Conservation (phyloP, 768 basidiomycete species). For the Trametes villosa region DNA sequence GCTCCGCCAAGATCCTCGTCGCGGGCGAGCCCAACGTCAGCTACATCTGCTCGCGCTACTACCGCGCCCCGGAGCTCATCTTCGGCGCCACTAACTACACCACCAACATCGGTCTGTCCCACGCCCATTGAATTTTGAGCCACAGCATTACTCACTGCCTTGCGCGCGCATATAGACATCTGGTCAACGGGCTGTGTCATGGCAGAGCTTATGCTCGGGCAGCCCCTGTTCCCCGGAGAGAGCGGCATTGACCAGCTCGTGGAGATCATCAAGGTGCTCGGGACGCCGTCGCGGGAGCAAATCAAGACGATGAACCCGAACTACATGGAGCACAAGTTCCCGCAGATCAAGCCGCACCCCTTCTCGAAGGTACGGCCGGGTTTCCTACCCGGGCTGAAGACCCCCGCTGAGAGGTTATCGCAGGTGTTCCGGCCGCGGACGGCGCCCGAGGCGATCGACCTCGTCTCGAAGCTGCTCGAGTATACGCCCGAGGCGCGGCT, state of each 20-base stretch:
- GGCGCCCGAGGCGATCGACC: conserved; percentile 92
- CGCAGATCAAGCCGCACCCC: conserved; percentile 99
- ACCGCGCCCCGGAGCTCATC: conserved; percentile 98
- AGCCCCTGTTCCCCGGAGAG: conserved; percentile 98
- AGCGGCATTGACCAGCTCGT: conserved; percentile 99
- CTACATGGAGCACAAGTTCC: conserved; percentile 99
- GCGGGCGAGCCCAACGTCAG: conserved; percentile 99
- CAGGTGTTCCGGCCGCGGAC: conserved; percentile 99
- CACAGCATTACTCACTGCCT: not conserved
- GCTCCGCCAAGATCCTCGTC: conserved; percentile 97
- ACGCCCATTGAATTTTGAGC: not conserved
- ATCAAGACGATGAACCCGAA: conserved; percentile 99
- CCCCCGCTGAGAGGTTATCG: conserved; percentile 3
- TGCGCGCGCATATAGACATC: conserved; percentile 68
- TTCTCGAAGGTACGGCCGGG: conserved; percentile 81
- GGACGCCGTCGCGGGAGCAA: conserved; percentile 97
- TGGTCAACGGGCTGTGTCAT: conserved; percentile 99
- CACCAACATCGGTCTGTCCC: conserved; percentile 89
- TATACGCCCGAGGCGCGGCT: conserved; percentile 96
- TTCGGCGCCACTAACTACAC: conserved; percentile 99
- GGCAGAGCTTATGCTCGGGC: conserved; percentile 99
- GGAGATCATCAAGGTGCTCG: conserved; percentile 99
- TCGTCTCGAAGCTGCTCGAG: conserved; percentile 93
- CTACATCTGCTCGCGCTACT: conserved; percentile 99
- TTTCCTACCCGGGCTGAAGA: conserved; percentile 9